Conservation (phyloP, 495 filamentous ascomycete species). For the Aspergillus sclerotioniger region DNA sequence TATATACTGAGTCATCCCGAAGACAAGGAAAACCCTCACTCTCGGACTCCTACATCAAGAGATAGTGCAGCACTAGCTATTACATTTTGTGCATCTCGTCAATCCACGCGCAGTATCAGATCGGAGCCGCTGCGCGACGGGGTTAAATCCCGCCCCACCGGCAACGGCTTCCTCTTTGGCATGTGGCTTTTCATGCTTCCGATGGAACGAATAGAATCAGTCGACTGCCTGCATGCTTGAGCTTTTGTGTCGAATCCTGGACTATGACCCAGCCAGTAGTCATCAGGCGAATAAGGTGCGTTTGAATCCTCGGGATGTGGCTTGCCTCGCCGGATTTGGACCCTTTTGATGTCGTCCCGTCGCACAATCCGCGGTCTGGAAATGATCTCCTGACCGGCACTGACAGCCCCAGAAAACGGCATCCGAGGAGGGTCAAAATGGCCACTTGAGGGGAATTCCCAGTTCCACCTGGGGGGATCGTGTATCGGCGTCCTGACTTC, state of each 20-base stretch:
- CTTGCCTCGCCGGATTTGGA: slow-evolving; percentile 33
- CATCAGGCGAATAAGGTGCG: slow-evolving; percentile 33
- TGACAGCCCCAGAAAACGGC: slow-evolving; percentile 14
- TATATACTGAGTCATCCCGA: background rate
- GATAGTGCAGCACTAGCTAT: no score
- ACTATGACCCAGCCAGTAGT: slow-evolving; percentile 29
- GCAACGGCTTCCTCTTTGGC: slow-evolving; percentile 24
- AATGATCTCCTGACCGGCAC: slow-evolving; percentile 28
- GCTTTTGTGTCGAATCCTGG: slow-evolving; percentile 1
- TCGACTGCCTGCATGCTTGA: slow-evolving; percentile 1
- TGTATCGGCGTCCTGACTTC: slow-evolving; percentile 23
- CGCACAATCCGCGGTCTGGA: slow-evolving; percentile 36
- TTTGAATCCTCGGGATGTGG: slow-evolving; percentile 26
- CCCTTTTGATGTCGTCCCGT: slow-evolving; percentile 37
- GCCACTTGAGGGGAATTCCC: background rate
- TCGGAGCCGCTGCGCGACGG: slow-evolving; percentile 36
- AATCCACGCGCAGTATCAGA: slow-evolving; percentile 41
- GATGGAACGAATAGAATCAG: slow-evolving; percentile 6
- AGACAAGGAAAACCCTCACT: slow-evolving; percentile 1
- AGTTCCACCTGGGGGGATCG: slow-evolving; percentile 6
- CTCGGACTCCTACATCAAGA: background rate
- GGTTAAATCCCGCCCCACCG: slow-evolving; percentile 37
- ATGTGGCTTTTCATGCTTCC: slow-evolving; percentile 9
- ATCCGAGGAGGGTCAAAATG: slow-evolving; percentile 10
- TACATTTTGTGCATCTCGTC: slow-evolving; percentile 8